A percentile compares a stretch with the other conserved stretches of the same genome.
phyloP scores from a whole-genome alignment of 2,329 filamentous ascomycete genomes.

The Trichoderma pleuroti region DNA sequence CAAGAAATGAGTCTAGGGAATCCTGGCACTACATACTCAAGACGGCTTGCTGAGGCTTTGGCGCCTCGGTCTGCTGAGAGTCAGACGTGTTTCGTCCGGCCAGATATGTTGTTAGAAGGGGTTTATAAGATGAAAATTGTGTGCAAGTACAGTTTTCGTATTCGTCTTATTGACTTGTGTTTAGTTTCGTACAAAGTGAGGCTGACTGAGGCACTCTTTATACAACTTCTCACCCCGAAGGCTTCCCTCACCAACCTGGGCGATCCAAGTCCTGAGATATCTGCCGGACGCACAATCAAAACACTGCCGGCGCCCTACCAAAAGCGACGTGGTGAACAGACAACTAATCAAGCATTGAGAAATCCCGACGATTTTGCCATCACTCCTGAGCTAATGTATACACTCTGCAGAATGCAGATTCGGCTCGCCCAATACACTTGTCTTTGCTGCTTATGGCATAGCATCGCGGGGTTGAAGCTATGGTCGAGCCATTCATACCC shows the following conservation, averaged over 20 bases:
- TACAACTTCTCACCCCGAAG: neutral
- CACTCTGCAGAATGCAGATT: neutral
- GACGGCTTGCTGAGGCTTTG: neutral
- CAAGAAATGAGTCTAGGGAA: too few relatives aligned
- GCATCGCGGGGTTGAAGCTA: neutral
- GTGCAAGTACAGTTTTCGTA: neutral
- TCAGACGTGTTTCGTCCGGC: neutral
- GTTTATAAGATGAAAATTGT: neutral
- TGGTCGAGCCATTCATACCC: neutral
- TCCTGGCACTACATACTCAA: neutral
- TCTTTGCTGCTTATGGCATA: neutral
- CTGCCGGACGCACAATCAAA: accelerated
- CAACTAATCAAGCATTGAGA: neutral
- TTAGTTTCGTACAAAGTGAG: neutral
- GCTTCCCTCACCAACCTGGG: neutral
- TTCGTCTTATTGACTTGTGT: neutral
- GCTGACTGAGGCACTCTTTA: neutral
- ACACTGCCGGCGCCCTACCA: neutral
- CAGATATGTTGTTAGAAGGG: neutral
- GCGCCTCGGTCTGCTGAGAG: neutral
- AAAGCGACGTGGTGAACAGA: neutral
- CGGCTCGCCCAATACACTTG: neutral
- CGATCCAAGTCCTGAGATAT: neutral
- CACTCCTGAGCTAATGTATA: neutral
- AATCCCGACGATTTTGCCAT: neutral